A percentile compares a stretch with the other conserved stretches of the same genome.
Evolutionary conservation across 768 basidiomycete genomes (phyloP).

Genomic region (Phlegmacium glaucopus): DNA sequence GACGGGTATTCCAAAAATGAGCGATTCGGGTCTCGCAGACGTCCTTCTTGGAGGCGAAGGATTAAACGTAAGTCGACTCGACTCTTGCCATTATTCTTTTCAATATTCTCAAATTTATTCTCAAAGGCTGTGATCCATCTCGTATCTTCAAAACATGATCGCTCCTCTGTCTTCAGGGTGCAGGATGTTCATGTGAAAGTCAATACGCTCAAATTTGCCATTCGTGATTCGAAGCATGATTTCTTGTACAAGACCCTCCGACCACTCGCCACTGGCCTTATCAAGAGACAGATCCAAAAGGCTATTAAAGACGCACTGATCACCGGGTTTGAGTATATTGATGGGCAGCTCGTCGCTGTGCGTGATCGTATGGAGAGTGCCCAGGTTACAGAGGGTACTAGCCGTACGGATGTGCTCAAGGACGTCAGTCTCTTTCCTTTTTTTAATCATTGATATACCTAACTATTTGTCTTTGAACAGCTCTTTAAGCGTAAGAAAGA

Average conservation of each 20-base stretch:
- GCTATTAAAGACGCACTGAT: conserved; percentile 62
- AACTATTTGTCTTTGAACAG: conserved; percentile 7
- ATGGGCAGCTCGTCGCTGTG: conserved; percentile 87
- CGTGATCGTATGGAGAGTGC: conserved; percentile 74
- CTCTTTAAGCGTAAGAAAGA: conserved; percentile 45
- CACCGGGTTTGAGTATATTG: conserved; percentile 83
- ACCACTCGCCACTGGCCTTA: conserved; percentile 74
- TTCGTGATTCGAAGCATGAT: conserved; percentile 91
- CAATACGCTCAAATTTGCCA: conserved; percentile 83
- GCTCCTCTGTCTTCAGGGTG: conserved; percentile 69
- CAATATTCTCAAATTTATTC: background rate
- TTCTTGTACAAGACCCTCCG: conserved; percentile 81
- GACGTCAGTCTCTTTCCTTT: conserved; percentile 37
- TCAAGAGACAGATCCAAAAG: conserved; percentile 69
- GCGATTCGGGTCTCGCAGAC: conserved; percentile 83
- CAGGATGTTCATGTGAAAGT: conserved; percentile 75
- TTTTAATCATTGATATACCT: background rate
- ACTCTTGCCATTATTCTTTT: background rate
- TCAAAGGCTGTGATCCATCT: conserved; percentile 57
- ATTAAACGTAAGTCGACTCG: conserved; percentile 46
- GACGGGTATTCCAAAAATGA: conserved; percentile 75
- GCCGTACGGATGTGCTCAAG: conserved; percentile 49
- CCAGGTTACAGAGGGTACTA: conserved; percentile 32
- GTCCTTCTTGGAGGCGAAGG: conserved; percentile 83
- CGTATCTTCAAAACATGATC: conserved; percentile 58